Evolutionary conservation across 441 rosid species (phyloP).

Genomic region (Rhodomyrtus psidioides): DNA sequence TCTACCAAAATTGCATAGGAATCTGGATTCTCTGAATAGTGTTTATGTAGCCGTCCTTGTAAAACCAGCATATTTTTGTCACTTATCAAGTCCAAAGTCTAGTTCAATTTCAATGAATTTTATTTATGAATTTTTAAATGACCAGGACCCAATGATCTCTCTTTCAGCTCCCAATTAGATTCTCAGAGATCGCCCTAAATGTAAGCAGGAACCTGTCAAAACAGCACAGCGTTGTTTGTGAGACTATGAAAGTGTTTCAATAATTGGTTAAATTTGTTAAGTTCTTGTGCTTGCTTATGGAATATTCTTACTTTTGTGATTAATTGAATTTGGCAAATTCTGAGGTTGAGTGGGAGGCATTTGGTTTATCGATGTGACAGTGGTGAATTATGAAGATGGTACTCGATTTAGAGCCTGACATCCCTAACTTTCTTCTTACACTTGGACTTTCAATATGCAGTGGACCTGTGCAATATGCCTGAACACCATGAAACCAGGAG

Average conservation of each 20-base stretch:
- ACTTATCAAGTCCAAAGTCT: not conserved
- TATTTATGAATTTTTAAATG: not conserved
- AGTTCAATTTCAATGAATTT: not conserved
- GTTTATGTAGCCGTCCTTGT: not conserved
- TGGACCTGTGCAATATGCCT: conserved; percentile 61
- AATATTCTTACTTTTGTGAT: not conserved
- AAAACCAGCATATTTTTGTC: not conserved
- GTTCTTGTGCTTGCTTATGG: not conserved
- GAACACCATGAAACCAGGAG: conserved; percentile 44
- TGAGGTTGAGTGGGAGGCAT: not conserved
- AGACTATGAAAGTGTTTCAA: not conserved
- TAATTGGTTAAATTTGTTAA: not conserved
- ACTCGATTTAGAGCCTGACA: not conserved
- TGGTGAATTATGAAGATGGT: not conserved
- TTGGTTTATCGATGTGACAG: not conserved
- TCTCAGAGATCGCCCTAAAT: not conserved
- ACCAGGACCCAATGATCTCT: not conserved
- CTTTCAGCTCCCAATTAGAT: not conserved
- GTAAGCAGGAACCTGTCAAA: not conserved
- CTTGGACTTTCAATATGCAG: conserved; percentile 21
- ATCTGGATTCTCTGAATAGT: not conserved
- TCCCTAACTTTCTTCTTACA: not conserved
- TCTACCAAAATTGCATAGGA: not conserved
- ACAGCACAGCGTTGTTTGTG: not conserved
- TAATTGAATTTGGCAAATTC: not conserved